A percentile compares a stretch with the other conserved stretches of the same genome.
phyloP scores from a whole-genome alignment of 305 asterid genomes.

The Fraxinus angustifolia region DNA sequence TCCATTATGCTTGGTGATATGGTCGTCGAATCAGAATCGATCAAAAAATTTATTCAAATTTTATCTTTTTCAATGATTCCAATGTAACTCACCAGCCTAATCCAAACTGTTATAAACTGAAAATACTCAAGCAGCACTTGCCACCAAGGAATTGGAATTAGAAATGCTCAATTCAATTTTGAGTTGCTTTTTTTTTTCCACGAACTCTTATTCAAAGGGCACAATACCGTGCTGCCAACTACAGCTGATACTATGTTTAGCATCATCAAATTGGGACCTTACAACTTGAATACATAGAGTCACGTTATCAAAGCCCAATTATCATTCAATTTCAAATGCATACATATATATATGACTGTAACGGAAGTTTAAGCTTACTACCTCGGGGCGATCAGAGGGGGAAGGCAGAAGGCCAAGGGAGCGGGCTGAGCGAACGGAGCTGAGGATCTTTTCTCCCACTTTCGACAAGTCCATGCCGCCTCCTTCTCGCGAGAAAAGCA shows the following conservation, averaged over 20 bases:
- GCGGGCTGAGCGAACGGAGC: conserved; percentile 99
- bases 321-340: neutral
- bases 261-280: neutral
- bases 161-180: neutral
- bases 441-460: conserved; percentile 94
- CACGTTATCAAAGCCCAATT: neutral
- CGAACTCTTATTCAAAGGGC: neutral
- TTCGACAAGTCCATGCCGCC: conserved; percentile 93
- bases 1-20: neutral
- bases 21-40: neutral
- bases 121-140: neutral
- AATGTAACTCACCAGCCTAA: neutral
- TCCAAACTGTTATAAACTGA: neutral
- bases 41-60: neutral
- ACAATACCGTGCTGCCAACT: neutral
- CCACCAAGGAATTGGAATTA: neutral
- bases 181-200: neutral
- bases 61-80: neutral
- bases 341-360: neutral
- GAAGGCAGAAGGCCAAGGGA: conserved; percentile 86
- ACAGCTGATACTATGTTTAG: neutral
- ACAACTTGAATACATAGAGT: neutral
- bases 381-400: conserved; percentile 87
- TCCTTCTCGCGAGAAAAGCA: conserved; percentile 79
- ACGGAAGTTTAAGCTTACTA: conserved; percentile 17